Percentiles rank a stretch among this genome's conserved stretches.
These are phyloP conservation scores for Lotus japonicus DNA, from an alignment of 306 rosid genomes.

Conservation along the genomic window DNA sequence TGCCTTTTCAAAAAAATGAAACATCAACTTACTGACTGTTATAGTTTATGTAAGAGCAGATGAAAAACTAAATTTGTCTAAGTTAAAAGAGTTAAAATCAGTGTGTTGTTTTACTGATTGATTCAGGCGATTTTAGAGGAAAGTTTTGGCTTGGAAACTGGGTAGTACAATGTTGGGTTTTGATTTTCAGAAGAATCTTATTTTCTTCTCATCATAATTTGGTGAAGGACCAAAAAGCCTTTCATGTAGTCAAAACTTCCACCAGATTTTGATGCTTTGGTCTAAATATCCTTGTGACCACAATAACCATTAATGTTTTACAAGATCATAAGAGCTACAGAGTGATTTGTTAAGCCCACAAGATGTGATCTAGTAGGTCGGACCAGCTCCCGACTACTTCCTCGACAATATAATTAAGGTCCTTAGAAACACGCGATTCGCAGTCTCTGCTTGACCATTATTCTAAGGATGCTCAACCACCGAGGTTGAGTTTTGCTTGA, in stretches of 20 bases:
- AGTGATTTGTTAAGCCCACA: no score
- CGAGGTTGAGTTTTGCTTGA: no score
- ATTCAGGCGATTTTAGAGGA: background rate
- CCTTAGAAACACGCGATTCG: no score
- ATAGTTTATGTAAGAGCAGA: background rate
- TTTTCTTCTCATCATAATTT: background rate
- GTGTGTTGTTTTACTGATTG: background rate
- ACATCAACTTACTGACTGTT: no score
- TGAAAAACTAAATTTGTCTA: background rate
- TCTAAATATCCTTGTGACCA: background rate
- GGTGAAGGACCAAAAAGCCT: constrained; percentile 5
- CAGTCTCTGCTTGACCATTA: no score
- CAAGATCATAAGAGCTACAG: constrained; percentile 8
- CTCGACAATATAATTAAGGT: no score
- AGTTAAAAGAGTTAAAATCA: background rate
- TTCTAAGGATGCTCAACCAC: no score
- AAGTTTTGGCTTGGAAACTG: background rate
- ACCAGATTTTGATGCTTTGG: constrained; percentile 3
- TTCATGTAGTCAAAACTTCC: constrained; percentile 12
- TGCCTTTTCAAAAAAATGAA: no score
- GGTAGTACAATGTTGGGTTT: background rate
- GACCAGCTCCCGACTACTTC: no score
- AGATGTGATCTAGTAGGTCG: no score
- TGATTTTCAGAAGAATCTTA: constrained; percentile 5
- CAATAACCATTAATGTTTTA: background rate